Evolutionary conservation across 345 rosid genomes (phyloP), one percentile per base, ranked within the genome.

Genomic region (Salix suchowensis): DNA sequence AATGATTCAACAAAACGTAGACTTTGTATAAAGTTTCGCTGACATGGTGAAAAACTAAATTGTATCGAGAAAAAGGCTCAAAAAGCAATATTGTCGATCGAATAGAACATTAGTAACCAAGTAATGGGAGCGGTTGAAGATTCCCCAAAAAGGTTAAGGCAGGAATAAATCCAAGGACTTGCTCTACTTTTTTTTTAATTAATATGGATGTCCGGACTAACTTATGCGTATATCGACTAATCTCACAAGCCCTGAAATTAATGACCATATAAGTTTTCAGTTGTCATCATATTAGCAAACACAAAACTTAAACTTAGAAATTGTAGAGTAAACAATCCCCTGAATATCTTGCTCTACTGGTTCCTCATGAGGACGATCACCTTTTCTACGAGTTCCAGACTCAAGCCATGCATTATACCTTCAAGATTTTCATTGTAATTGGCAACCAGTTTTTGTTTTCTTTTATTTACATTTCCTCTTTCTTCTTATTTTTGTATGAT

Each of bases 261-360:
- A 32, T 0, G 0, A 32, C 5, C 34, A 32, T 32, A 32, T 32
- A 32, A 32, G 0, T 0, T 0, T 32, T 32, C 0, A 32, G 0
- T 32, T 32, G 0, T 32, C 0, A 32, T 32, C 0, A 32, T 32
- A 32, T 32, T 32, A 32, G 5, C 34, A 32, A 32, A 32, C 0
- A 32, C 5, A 32, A 32, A 32, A 32, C 34, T 32, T 5, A 32
- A 32, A 32, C 0, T 30, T 30, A n/a, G 4, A 30, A 0, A 30
- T 0, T 0, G 0, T 30, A 2, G 32, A 30, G 32, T 30, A 30
- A 30, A 30, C 32, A 30, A 30, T 0, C 32, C 32, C 32, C 4
- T 30, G 32, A 3, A 30, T 32, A 32, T 0, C 34, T 32, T 32
- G 4, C 34, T 32, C 0, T 32, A 32, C 34, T 32, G 5, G 0